Percentiles rank a stretch among this genome's conserved stretches.
Conservation (phyloP, 2,329 filamentous ascomycete species). For the Arthroderma uncinatum region DNA sequence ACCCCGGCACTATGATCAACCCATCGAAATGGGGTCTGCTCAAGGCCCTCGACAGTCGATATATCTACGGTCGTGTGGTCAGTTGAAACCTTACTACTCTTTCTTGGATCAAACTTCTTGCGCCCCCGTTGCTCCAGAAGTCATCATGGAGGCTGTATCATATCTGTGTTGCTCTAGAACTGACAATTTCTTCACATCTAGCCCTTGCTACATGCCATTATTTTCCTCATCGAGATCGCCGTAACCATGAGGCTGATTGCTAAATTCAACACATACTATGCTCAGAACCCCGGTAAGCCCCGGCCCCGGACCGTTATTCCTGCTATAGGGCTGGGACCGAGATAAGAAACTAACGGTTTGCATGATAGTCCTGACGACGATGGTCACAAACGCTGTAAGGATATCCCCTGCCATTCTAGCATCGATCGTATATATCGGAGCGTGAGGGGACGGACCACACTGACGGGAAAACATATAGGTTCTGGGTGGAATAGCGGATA, state of each 20-base stretch:
- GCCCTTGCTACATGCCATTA: slow-evolving; percentile 76
- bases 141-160: neutral
- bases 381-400: slow-evolving; percentile 89
- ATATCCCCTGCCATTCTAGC: slow-evolving; percentile 10
- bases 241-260: slow-evolving; percentile 70
- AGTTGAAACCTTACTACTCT: slow-evolving; percentile 14
- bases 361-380: slow-evolving; percentile 75
- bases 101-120: neutral
- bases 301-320: neutral
- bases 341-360: neutral
- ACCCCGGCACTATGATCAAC: slow-evolving; percentile 30
- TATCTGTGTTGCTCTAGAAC: neutral
- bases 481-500: slow-evolving; percentile 90
- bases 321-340: neutral
- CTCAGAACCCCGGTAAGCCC: slow-evolving; percentile 64
- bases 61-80: slow-evolving; percentile 38
- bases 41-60: slow-evolving; percentile 37
- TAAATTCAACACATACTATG: slow-evolving; percentile 91
- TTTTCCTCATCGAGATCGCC: slow-evolving; percentile 81
- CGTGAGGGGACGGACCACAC: neutral
- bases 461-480: slow-evolving; percentile 38
- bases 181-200: slow-evolving; percentile 31
- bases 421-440: neutral
- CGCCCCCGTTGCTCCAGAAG: neutral
- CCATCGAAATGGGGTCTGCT: slow-evolving; percentile 32